A percentile compares a stretch with the other conserved stretches of the same genome.
phyloP scores from a whole-genome alignment of 2,329 filamentous ascomycete species.

The Rugonectria rugulosa region DNA sequence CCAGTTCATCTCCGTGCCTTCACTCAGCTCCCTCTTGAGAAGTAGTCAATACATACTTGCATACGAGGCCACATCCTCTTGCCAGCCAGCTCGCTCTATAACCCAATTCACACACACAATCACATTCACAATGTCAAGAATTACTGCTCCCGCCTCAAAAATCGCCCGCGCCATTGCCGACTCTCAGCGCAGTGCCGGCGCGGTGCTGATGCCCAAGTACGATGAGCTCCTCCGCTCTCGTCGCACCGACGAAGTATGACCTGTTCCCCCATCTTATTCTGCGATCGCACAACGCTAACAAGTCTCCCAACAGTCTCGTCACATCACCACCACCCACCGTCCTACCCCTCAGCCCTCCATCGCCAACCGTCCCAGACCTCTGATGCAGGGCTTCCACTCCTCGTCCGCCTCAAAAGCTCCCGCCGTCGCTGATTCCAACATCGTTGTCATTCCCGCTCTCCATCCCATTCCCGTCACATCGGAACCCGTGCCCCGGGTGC shows the following conservation, averaged over 20 bases:
- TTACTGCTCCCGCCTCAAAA: slow-evolving; percentile 58
- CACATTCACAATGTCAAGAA: slow-evolving; percentile 53
- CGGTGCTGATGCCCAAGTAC: slow-evolving; percentile 56
- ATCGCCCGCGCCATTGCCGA: slow-evolving; percentile 56
- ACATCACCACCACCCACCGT: slow-evolving; percentile 57
- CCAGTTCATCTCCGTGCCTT: background rate
- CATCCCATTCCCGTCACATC: slow-evolving; percentile 41
- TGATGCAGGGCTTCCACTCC: slow-evolving; percentile 70
- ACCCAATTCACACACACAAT: slow-evolving; percentile 12
- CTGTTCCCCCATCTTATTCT: background rate
- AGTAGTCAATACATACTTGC: too few relatives aligned
- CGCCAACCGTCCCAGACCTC: slow-evolving; percentile 56
- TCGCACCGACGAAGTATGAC: slow-evolving; percentile 37
- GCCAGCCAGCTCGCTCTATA: background rate
- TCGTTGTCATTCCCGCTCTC: slow-evolving; percentile 60
- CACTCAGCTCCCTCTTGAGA: background rate
- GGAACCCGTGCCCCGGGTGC: slow-evolving; percentile 59
- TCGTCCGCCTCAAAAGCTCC: slow-evolving; percentile 52
- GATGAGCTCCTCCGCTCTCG: slow-evolving; percentile 53
- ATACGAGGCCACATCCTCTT: background rate
- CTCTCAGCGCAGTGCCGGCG: slow-evolving; percentile 50
- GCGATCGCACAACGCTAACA: slow-evolving; percentile 17
- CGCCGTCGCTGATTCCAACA: slow-evolving; percentile 55
- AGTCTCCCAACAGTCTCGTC: slow-evolving; percentile 44
- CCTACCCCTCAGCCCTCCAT: slow-evolving; percentile 55